Evolutionary conservation across 352 stramenopile genomes (phyloP), one percentile per base, ranked within the genome.

Genomic region (Globisporangium echinulatum): DNA sequence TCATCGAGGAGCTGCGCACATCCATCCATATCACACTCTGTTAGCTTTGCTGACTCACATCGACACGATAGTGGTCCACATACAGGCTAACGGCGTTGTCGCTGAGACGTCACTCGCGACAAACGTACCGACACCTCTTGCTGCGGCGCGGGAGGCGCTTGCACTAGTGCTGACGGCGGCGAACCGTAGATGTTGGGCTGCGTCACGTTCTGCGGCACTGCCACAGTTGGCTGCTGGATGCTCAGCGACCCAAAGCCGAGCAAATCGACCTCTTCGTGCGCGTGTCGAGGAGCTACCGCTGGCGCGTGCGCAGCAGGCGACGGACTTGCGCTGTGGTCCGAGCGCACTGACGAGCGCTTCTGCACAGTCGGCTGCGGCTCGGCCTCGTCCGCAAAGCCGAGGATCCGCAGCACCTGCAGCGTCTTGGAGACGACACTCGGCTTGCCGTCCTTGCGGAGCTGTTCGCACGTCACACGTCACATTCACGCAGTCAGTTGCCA

Each of bases 351-450:
- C n/a, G 51, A 36, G 9, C 62, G 62, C 48, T 69, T 68, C 9
- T 49, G 36, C 42, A 59, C 61, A 36, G 40, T 33, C 14, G 73
- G 66, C 36, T 68, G 56, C n/a, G 67, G 67, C 36, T 65, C 64
- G 1, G 62, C 63, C 61, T 91, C 79, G 11, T 87, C 74, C 0
- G 69, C 78, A 36, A 90, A 79, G 17, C 83, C 85, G 43, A 95
- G 61, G 7, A 72, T 76, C 54, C 74, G 75, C 54, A 93, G 61
- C 49, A 95, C 70, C 49, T 93, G 85, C 8, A 79, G 54, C 6
- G 82, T 71, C 62, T 95, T 95, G 2, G 80, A 85, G 9, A 79
- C 80, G 14, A 95, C 83, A 8, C 75, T 88, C 37, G 85, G 74
- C 63, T 93, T 95, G n/a, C 54, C 68, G 66, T 95, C 83, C 19